phyloP scores from a whole-genome alignment of 179 eudicot species.

The Monotropa hypopitys region DNA sequence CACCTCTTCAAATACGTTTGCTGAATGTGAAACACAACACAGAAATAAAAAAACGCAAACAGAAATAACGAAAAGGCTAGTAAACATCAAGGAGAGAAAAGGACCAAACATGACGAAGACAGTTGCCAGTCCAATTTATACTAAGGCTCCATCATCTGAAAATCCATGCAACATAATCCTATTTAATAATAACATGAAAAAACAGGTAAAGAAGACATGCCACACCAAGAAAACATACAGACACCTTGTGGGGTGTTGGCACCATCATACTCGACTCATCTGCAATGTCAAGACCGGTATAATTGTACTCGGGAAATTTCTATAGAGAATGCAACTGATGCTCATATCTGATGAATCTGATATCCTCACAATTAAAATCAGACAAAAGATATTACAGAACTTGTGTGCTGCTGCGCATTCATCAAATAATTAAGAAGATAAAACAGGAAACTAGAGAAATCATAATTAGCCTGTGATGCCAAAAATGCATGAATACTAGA shows the following conservation, averaged over 20 bases:
- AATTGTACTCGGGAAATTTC: not conserved
- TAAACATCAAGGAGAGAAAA: not conserved
- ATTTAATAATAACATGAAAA: not conserved
- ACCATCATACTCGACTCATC: not conserved
- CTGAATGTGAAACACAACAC: not conserved
- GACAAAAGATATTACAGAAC: not conserved
- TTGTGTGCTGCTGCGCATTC: not conserved
- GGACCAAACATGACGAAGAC: not conserved
- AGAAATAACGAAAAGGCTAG: not conserved
- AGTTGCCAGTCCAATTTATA: not conserved
- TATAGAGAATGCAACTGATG: not conserved
- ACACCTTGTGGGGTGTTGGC: not conserved
- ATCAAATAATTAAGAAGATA: not conserved
- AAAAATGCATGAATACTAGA: constrained; percentile 7
- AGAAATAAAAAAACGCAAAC: not conserved
- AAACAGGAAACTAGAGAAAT: not conserved
- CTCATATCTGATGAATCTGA: not conserved
- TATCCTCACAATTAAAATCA: constrained; percentile 3
- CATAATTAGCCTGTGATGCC: constrained; percentile 4
- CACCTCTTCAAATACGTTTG: not conserved
- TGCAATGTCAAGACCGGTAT: not conserved
- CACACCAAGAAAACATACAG: not conserved
- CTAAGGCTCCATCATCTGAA: not conserved
- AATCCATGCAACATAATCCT: not conserved
- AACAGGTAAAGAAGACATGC: not conserved